A percentile compares a stretch with the other conserved stretches of the same genome.
Evolutionary conservation across 2,329 filamentous ascomycete genomes (phyloP).

Genomic region (Cercospora nicotianae): DNA sequence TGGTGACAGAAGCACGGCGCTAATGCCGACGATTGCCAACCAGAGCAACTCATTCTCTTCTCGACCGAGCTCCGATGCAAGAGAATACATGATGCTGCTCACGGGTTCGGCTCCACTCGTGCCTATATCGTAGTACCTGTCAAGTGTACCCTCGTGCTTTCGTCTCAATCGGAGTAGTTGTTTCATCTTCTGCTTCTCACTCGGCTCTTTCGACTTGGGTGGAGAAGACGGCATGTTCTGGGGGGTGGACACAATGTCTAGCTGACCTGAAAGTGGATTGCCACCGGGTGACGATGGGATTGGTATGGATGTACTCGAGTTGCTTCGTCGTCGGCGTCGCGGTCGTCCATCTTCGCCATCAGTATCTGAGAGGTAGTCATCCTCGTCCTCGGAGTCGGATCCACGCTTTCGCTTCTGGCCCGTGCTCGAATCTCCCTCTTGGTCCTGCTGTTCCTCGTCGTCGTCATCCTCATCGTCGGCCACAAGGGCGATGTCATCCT

Average conservation of each 20-base stretch:
- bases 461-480: slow-evolving; percentile 54
- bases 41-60: slow-evolving; percentile 97
- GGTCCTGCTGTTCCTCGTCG: slow-evolving; percentile 34
- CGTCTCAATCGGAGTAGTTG: slow-evolving; percentile 72
- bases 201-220: slow-evolving; percentile 62
- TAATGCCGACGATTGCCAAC: slow-evolving; percentile 91
- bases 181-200: slow-evolving; percentile 69
- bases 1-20: slow-evolving; percentile 77
- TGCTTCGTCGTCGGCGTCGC: slow-evolving; percentile 78
- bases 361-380: slow-evolving; percentile 61
- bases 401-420: slow-evolving; percentile 67
- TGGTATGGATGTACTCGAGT: slow-evolving; percentile 71
- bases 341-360: slow-evolving; percentile 67
- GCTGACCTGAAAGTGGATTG: slow-evolving; percentile 36
- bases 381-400: slow-evolving; percentile 68
- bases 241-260: slow-evolving; percentile 32
- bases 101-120: slow-evolving; percentile 93
- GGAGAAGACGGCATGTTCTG: slow-evolving; percentile 54
- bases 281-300: slow-evolving; percentile 65
- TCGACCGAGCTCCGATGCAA: slow-evolving; percentile 89
- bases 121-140: slow-evolving; percentile 81
- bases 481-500: slow-evolving; percentile 64
- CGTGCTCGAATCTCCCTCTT: slow-evolving; percentile 43
- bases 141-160: slow-evolving; percentile 73
- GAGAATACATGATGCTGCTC: slow-evolving; percentile 88